Base-by-base conservation (phyloP, 352 stramenopile species). In the Pythium diclinum region DNA sequence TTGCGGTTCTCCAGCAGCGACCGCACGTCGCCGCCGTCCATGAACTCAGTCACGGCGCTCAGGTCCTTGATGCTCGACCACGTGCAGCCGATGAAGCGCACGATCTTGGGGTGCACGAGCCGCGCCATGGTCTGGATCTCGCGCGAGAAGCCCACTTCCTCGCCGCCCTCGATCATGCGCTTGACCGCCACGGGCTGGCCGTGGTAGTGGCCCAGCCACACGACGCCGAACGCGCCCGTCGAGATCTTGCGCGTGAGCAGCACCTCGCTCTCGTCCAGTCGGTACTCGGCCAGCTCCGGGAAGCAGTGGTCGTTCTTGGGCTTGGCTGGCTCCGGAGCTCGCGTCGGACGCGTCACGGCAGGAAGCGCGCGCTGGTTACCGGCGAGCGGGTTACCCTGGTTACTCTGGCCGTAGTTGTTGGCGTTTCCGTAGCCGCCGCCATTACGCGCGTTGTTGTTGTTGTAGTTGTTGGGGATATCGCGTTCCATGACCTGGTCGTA, bases 131-230 rank as follows among this genome's bases (percentile, higher is more conserved):
- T 91, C 67, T 87, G 63, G 73, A 94, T 93, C 71, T 94, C 87
- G 30, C 83, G 77, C 23, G 78, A 83, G 61, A 95, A 95, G 19
- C 76, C 81, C n/a, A 85, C 60, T 62, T 92, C 80, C 49, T 93
- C 83, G 34, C 89, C 81, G 40, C 79, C 79, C 63, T 92, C 85
- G 55, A 94, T 89, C 83, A 95, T 94, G 66, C 83, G 80, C 77
- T 95, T 95, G 14, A 95, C 85, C 0, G 85, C 87, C 13, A 95
- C 87, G 0, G 83, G 83, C 59, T 92, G 84, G 13, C 85, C 87
- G 59, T 94, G 87, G 76, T 93, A 94, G 74, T 95, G 87, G 9
- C 87, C 85, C 11, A 95, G 76, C 83, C 83, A 95, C 23, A 94
- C 83, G 25, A 93, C 84, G 34, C 87, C 82, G 44, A 92, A 94